Evolutionary conservation across 1,284 basidiomycete genomes (phyloP).

Genomic region (Apiotrichum gamsii): DNA sequence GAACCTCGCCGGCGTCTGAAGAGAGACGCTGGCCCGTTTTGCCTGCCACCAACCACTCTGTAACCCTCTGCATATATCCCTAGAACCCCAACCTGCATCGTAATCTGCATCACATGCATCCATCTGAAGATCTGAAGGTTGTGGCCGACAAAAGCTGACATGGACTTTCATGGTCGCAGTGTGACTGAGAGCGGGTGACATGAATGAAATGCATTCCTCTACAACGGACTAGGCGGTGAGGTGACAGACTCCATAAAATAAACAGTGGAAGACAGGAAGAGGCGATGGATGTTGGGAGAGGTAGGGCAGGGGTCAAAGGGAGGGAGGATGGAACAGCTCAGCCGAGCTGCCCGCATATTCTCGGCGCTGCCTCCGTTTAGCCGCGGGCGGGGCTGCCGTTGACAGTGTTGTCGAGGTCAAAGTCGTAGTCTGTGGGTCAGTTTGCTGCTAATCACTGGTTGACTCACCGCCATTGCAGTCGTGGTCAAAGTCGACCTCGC

Average conservation of each 20-base stretch:
- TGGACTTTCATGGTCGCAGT: too few relatives aligned
- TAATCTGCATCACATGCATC: neutral
- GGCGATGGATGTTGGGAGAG: neutral
- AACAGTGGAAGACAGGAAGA: neutral
- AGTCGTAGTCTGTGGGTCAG: conserved; percentile 5
- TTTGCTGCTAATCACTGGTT: too few relatives aligned
- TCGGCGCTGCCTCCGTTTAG: neutral
- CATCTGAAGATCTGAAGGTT: too few relatives aligned
- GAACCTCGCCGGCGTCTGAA: too few relatives aligned
- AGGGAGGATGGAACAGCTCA: too few relatives aligned
- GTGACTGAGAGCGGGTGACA: too few relatives aligned
- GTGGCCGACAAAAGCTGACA: too few relatives aligned
- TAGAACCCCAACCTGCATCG: too few relatives aligned
- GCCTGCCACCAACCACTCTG: too few relatives aligned
- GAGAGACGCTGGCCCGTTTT: too few relatives aligned
- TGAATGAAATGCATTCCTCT: neutral
- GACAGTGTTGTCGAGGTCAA: neutral
- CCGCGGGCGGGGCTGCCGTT: neutral
- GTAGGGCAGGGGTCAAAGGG: neutral
- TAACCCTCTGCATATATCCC: too few relatives aligned
- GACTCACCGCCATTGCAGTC: conserved; percentile 24
- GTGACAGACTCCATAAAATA: neutral
- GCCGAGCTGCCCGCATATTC: too few relatives aligned
- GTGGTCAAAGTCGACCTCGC: conserved; percentile 45
- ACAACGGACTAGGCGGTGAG: neutral